phyloP scores from a whole-genome alignment of 805 yeast genomes.

The Saccharomyces mikatae region DNA sequence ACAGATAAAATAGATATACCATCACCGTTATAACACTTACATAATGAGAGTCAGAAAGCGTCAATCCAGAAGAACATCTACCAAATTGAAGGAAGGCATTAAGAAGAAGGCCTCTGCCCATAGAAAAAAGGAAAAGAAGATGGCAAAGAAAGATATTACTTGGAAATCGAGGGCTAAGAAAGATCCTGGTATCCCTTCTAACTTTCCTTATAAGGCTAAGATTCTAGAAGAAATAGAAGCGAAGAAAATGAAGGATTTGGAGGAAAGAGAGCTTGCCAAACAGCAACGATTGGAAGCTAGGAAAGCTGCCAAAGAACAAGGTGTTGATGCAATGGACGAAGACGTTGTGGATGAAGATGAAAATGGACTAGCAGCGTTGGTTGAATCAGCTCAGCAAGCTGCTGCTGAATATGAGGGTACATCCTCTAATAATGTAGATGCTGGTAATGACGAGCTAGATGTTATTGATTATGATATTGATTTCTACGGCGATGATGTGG shows the following conservation, averaged over 20 bases:
- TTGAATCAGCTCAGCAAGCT: constrained; percentile 85
- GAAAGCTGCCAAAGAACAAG: constrained; percentile 32
- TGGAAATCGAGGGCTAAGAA: constrained; percentile 82
- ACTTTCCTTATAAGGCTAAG: constrained; percentile 88
- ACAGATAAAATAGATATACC: neutral
- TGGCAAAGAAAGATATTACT: constrained; percentile 80
- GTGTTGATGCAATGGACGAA: constrained; percentile 27
- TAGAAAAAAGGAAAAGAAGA: constrained; percentile 73
- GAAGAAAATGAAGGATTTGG: constrained; percentile 46
- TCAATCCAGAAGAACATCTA: constrained; percentile 80
- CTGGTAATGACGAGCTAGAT: constrained; percentile 38
- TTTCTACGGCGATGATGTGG: constrained; percentile 36
- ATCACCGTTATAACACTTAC: neutral
- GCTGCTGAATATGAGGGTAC: constrained; percentile 54
- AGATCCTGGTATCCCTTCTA: constrained; percentile 92
- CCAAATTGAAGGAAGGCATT: constrained; percentile 93
- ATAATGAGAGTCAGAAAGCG: constrained; percentile 47
- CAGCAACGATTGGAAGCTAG: constrained; percentile 39
- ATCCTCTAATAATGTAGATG: constrained; percentile 38
- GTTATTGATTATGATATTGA: constrained; percentile 43
- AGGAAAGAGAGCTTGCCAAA: constrained; percentile 45
- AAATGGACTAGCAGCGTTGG: constrained; percentile 68
- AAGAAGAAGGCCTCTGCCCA: constrained; percentile 93
- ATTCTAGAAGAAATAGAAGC: constrained; percentile 67
- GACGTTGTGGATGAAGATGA: constrained; percentile 36